Conservation (phyloP, 2,329 filamentous ascomycete species). For the Cercospora zeae-maydis region DNA sequence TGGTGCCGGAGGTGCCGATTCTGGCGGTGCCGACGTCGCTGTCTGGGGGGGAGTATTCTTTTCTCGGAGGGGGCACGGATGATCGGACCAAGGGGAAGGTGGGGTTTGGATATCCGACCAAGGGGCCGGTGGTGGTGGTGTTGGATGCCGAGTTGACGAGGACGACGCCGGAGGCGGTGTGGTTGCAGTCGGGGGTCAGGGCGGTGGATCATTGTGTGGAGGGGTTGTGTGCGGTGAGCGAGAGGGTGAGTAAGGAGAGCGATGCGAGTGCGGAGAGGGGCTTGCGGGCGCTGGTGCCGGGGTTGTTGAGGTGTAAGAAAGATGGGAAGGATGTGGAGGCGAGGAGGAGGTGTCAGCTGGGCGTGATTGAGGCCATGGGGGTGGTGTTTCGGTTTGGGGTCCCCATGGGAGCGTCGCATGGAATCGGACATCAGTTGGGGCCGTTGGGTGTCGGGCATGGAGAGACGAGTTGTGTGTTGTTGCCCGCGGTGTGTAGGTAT, state of each 20-base stretch:
- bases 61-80: constrained; percentile 41
- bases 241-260: constrained; percentile 32
- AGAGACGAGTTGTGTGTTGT: constrained; percentile 56
- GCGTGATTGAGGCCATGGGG: constrained; percentile 53
- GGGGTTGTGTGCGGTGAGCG: constrained; percentile 46
- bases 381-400: constrained; percentile 44
- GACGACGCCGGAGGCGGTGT: constrained; percentile 53
- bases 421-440: constrained; percentile 45
- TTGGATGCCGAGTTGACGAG: constrained; percentile 53
- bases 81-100: constrained; percentile 19
- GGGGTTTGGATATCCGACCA: constrained; percentile 25
- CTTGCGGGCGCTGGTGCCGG: constrained; percentile 43
- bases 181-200: constrained; percentile 57
- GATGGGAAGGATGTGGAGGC: constrained; percentile 42
- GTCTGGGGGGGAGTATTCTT: constrained; percentile 36
- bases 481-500: constrained; percentile 56
- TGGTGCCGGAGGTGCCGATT: constrained; percentile 15
- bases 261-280: constrained; percentile 41
- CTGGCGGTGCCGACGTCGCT: constrained; percentile 24
- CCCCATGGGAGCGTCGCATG: constrained; percentile 41
- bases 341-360: constrained; percentile 48
- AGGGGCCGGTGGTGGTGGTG: constrained; percentile 52
- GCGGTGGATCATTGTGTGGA: constrained; percentile 59
- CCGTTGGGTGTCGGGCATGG: constrained; percentile 58
- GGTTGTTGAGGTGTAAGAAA: constrained; percentile 42